A percentile compares a stretch with the other conserved stretches of the same genome.
Conservation (phyloP, 768 basidiomycete genomes). For the Polyporus arcularius region DNA sequence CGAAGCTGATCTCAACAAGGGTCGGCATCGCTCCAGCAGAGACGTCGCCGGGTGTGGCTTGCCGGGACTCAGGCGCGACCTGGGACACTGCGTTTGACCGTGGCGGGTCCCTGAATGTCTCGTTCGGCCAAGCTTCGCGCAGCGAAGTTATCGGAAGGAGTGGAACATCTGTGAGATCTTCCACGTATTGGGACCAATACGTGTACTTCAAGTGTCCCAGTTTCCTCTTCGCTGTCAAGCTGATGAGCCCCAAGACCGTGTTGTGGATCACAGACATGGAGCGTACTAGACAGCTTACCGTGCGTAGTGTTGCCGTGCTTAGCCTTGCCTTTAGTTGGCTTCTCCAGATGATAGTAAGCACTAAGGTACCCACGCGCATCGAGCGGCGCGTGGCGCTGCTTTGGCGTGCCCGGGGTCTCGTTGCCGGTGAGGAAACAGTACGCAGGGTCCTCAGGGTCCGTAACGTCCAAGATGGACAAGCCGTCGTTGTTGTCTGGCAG, state of each 20-base stretch:
- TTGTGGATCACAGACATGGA: too few species aligned
- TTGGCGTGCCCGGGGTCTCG: background rate
- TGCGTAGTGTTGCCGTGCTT: too few species aligned
- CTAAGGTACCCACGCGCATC: slow-evolving; percentile 10
- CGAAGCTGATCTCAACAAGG: slow-evolving; percentile 30
- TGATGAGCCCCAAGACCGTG: background rate
- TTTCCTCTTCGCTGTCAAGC: background rate
- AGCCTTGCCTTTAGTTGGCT: too few species aligned
- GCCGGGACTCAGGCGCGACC: too few species aligned
- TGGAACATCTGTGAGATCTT: slow-evolving; percentile 1
- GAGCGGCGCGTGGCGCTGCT: background rate
- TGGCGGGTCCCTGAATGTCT: too few species aligned
- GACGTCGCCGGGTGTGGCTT: too few species aligned
- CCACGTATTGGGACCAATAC: background rate
- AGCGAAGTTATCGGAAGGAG: background rate
- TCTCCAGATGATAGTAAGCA: background rate
- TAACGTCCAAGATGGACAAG: slow-evolving; percentile 37
- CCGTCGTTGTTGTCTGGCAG: slow-evolving; percentile 37
- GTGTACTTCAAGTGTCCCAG: too few species aligned
- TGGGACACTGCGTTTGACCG: too few species aligned
- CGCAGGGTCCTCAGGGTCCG: slow-evolving; percentile 28
- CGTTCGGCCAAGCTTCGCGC: slow-evolving; percentile 8
- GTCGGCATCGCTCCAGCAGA: too few species aligned
- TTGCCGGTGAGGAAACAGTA: slow-evolving; percentile 27
- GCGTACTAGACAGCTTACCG: too few species aligned